Base-by-base conservation (phyloP, 805 yeast species). In the Schizosaccharomyces octosporus region DNA sequence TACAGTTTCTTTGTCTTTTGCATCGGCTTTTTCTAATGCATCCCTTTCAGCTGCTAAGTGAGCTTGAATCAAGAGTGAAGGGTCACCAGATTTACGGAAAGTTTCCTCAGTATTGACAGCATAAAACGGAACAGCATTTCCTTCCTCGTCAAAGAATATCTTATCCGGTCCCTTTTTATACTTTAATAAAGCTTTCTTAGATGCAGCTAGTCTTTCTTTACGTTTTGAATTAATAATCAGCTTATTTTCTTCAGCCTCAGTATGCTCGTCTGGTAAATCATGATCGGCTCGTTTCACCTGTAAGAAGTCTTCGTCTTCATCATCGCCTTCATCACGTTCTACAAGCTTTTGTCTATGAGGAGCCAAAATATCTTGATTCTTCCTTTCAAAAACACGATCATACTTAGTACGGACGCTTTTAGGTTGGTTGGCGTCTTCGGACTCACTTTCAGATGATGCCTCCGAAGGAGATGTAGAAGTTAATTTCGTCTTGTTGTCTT, bases 321-420 rank as follows among this genome's bases (percentile, higher is more conserved):
- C 80, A 15, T 72, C 78, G 5, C 73, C 81, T 21, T 39, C 51
- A 11, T 27, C 48, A 15, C 42, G 55, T 65, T 70, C 63, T 64
- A 87, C 82, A 72, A 93, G 76, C 63, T 81, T 85, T 72, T 82
- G 71, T 69, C 88, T 93, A 70, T 90, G 95, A 66, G 89, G 93
- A 59, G 95, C 84, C 61, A 93, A 75, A 21, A 93, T 94, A 61
- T 85, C 84, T 74, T 93, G 97, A 71, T 93, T 93, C 70, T 85
- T 79, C 70, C 99, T 80, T 70, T 87, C 95, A 72, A 93, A 93
- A 95, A 93, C 89, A 64, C 89, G 80, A 71, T 93, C 98, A 69
- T 87, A 87, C 71, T 85, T 90, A 17, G 97, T 93, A 68, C 88
- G 80, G 1, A 81, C 83, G 66, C 79, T 78, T 63, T 71, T 76